Conservation (phyloP, 1,284 basidiomycete genomes). For the Nidula niveotomentosa region DNA sequence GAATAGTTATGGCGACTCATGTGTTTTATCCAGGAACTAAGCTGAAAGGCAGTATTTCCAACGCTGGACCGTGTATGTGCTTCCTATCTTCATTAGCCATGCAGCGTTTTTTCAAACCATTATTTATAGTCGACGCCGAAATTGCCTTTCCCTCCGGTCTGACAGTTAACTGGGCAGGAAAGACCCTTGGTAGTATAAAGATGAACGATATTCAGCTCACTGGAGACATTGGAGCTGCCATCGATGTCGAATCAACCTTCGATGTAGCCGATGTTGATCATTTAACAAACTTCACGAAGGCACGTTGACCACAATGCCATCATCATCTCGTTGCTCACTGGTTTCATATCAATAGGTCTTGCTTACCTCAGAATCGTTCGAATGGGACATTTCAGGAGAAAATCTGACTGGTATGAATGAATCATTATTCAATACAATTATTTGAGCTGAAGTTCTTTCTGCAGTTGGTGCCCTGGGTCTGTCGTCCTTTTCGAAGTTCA, state of each 20-base stretch:
- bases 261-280: slow-evolving; percentile 59
- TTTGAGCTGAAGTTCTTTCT: neutral
- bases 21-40: slow-evolving; percentile 39
- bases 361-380: slow-evolving; percentile 68
- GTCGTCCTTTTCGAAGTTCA: slow-evolving; percentile 10
- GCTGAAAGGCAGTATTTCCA: slow-evolving; percentile 67
- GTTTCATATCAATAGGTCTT: slow-evolving; percentile 34
- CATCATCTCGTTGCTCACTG: too few species aligned
- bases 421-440: neutral
- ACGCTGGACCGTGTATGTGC: slow-evolving; percentile 71
- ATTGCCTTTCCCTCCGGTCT: slow-evolving; percentile 70
- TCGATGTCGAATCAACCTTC: slow-evolving; percentile 60
- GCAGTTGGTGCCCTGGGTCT: slow-evolving; percentile 55
- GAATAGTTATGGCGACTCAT: neutral
- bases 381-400: slow-evolving; percentile 73
- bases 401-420: slow-evolving; percentile 53
- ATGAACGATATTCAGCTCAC: slow-evolving; percentile 59
- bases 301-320: slow-evolving; percentile 10
- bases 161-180: slow-evolving; percentile 61
- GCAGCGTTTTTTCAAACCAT: neutral
- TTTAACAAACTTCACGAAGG: slow-evolving; percentile 69
- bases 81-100: too few species aligned
- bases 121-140: slow-evolving; percentile 58
- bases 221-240: slow-evolving; percentile 63
- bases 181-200: slow-evolving; percentile 59